Evolutionary conservation across 495 filamentous ascomycete genomes (phyloP).

Genomic region (Talaromyces trachyspermus): DNA sequence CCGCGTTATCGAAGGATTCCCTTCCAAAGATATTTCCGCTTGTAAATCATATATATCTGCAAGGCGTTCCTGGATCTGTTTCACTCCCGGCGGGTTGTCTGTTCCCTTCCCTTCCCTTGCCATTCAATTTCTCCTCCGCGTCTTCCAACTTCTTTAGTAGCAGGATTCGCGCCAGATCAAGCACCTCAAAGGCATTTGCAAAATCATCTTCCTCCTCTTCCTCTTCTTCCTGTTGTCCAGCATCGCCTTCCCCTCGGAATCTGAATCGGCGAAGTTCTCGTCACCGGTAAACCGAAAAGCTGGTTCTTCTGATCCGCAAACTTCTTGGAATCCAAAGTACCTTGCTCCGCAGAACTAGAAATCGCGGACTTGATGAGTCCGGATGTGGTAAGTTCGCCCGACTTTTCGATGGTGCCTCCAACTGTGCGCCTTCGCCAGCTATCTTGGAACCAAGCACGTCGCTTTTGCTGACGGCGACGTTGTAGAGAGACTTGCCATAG

Average conservation of each 20-base stretch:
- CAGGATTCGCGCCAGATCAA: slow-evolving; percentile 84
- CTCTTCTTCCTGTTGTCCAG: slow-evolving; percentile 38
- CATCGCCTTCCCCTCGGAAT: slow-evolving; percentile 56
- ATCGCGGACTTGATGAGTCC: slow-evolving; percentile 10
- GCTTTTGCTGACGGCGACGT: slow-evolving; percentile 86
- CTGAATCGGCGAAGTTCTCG: slow-evolving; percentile 76
- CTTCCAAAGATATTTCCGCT: slow-evolving; percentile 90
- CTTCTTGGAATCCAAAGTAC: slow-evolving; percentile 24
- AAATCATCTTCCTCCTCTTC: slow-evolving; percentile 88
- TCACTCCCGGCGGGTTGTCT: slow-evolving; percentile 40
- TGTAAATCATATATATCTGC: slow-evolving; percentile 88
- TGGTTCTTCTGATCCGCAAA: slow-evolving; percentile 28
- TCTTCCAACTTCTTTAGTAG: slow-evolving; percentile 52
- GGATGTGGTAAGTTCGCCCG: slow-evolving; percentile 5
- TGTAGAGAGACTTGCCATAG: slow-evolving; percentile 88
- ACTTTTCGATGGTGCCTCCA: slow-evolving; percentile 11
- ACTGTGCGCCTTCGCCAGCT: slow-evolving; percentile 45
- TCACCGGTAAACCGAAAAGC: slow-evolving; percentile 90
- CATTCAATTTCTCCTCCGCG: slow-evolving; percentile 37
- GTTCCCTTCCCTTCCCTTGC: slow-evolving; percentile 47
- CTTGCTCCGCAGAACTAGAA: slow-evolving; percentile 13
- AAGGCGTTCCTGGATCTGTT: slow-evolving; percentile 69
- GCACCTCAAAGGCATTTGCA: slow-evolving; percentile 78
- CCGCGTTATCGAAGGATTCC: slow-evolving; percentile 80
- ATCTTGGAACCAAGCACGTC: slow-evolving; percentile 86